Evolutionary conservation across 2,329 filamentous ascomycete species (phyloP).

Genomic region (Botrytis medusae): DNA sequence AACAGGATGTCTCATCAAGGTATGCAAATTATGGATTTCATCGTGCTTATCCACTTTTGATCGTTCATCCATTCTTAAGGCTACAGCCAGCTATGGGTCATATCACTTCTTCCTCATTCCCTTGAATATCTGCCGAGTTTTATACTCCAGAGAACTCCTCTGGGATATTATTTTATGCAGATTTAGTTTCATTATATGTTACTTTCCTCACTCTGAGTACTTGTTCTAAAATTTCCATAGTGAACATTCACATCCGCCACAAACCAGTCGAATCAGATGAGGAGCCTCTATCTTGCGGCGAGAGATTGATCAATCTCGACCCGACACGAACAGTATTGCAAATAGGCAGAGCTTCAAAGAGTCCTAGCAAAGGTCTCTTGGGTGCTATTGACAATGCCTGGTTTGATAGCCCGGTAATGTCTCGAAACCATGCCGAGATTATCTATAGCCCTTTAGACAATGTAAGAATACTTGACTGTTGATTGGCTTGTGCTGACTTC

Average conservation of each 20-base stretch:
- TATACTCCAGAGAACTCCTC: neutral
- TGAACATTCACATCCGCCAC: conserved; percentile 25
- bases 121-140: neutral
- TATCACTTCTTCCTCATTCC: neutral
- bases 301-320: conserved; percentile 33
- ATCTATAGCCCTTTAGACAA: conserved; percentile 46
- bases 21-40: conserved; percentile 10
- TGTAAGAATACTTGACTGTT: conserved; percentile 41
- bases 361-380: conserved; percentile 45
- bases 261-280: neutral
- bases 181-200: neutral
- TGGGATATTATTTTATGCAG: neutral
- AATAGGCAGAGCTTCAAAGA: conserved; percentile 51
- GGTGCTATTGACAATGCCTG: conserved; percentile 57
- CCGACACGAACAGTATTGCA: conserved; percentile 24
- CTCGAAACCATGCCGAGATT: conserved; percentile 63
- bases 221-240: conserved; percentile 26
- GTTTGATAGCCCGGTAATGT: conserved; percentile 73
- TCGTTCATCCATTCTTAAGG: neutral
- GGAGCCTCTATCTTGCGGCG: neutral
- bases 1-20: conserved; percentile 20
- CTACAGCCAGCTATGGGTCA: conserved; percentile 5
- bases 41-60: neutral
- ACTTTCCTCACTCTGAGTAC: neutral
- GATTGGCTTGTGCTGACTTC: conserved; percentile 28